Conservation (phyloP, 1,284 basidiomycete genomes). For the Thecaphora thlaspeos region DNA sequence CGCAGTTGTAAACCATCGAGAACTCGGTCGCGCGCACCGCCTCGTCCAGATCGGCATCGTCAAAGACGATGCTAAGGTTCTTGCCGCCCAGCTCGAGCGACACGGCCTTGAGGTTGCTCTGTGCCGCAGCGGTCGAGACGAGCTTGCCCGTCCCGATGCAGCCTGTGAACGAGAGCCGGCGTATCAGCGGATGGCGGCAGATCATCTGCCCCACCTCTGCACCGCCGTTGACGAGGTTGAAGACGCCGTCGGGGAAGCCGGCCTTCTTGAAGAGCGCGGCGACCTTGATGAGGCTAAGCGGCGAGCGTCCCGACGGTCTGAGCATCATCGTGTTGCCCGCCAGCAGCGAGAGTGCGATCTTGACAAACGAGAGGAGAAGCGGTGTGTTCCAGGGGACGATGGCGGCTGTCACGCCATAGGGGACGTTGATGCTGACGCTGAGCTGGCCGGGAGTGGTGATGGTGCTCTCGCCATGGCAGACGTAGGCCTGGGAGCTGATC, state of each 20-base stretch:
- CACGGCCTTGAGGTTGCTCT: slow-evolving; percentile 77
- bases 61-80: slow-evolving; percentile 76
- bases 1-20: slow-evolving; percentile 71
- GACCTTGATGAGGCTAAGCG: slow-evolving; percentile 68
- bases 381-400: slow-evolving; percentile 69
- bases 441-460: slow-evolving; percentile 77
- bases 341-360: slow-evolving; percentile 64
- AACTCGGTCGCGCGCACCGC: slow-evolving; percentile 67
- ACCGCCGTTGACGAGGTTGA: slow-evolving; percentile 77
- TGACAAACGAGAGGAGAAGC: slow-evolving; percentile 36
- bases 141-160: slow-evolving; percentile 69
- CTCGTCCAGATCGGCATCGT: slow-evolving; percentile 61
- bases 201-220: slow-evolving; percentile 70
- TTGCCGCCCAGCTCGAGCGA: slow-evolving; percentile 79
- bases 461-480: slow-evolving; percentile 72
- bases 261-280: slow-evolving; percentile 72
- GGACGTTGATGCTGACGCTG: slow-evolving; percentile 73
- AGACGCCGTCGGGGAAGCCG: slow-evolving; percentile 74
- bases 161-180: slow-evolving; percentile 66
- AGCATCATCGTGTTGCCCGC: slow-evolving; percentile 60
- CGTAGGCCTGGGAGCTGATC: slow-evolving; percentile 69
- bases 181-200: slow-evolving; percentile 66
- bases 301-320: slow-evolving; percentile 72
- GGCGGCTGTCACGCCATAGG: slow-evolving; percentile 73
- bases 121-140: slow-evolving; percentile 78